Conservation (phyloP, 140 eudicot species). For the Artemisia princeps region DNA sequence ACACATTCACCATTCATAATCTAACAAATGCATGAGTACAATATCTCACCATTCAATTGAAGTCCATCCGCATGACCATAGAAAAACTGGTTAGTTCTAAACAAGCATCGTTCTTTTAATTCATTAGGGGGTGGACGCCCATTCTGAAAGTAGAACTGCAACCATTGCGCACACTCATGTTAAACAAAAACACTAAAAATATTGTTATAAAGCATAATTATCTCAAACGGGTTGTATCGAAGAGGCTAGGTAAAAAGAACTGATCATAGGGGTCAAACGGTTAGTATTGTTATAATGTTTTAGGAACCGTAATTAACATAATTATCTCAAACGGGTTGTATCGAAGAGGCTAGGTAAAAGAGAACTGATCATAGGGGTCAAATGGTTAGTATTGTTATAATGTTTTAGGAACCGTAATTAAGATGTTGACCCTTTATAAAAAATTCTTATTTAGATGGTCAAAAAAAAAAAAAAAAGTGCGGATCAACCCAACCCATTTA, state of each 20-base stretch:
- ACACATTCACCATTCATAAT: conserved; percentile 7
- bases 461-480: background rate
- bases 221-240: background rate
- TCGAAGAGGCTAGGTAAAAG: background rate
- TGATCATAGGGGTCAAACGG: background rate
- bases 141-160: conserved; percentile 62
- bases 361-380: background rate
- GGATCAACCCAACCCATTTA: background rate
- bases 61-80: conserved; percentile 47
- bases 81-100: conserved; percentile 43
- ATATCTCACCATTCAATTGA: conserved; percentile 48
- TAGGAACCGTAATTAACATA: background rate
- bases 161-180: conserved; percentile 15
- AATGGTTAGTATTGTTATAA: background rate
- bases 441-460: background rate
- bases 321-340: background rate
- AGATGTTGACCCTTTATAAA: too few species aligned
- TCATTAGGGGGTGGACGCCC: conserved; percentile 70
- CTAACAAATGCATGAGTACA: conserved; percentile 12
- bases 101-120: conserved; percentile 45
- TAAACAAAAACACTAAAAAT: background rate
- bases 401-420: too few species aligned
- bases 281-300: too few species aligned
- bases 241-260: background rate
- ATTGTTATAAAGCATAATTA: background rate